Evolutionary conservation across 169 alveolate species (phyloP), one percentile per base, ranked within the genome.

Genomic region (Besnoitia besnoiti): DNA sequence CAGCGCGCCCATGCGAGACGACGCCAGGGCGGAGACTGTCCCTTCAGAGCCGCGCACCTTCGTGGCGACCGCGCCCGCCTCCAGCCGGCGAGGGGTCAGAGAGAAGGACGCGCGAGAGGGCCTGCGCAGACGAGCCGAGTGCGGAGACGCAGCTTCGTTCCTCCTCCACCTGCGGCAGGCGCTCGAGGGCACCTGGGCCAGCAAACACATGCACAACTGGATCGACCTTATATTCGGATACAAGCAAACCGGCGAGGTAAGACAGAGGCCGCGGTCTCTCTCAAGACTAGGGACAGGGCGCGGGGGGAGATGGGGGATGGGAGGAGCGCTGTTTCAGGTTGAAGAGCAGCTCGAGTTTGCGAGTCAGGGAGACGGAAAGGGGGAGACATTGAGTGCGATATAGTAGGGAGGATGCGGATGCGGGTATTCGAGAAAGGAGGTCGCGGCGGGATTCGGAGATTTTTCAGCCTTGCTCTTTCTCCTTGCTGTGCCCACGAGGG

Each of bases 141-240:
- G 87, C 14, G 95, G 96, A 77, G 94, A 89, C 12, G 90, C 99
- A 21, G 84, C 94, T 51, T 87, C 90, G 79, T 97, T 98, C 89
- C 92, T 97, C 91, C 90, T 59, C 35, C 51, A 87, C n/a, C 92
- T 97, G 96, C 94, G 99, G 90, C 95, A 96, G 85, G 99, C 99
- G 10, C 96, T 99, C 35, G 99, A 99, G 95, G 96, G 99, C 91
- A 98, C 98, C 85, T 95, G 96, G 93, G 99, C 98, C n/a, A 97
- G 99, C 80, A 92, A 96, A 39, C 93, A 97, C 84, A 76, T 99
- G 49, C 97, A 98, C 95, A 96, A 97, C 82, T 99, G 99, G 99
- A 98, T 99, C 47, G 99, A 99, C 93, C 95, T 98, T 55, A 98
- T 99, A 35, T 99, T 98, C 96, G 99, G 99, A 24, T 98, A 90